Conservation (phyloP, 176 grass and related monocot genomes). For the Saccharum spontaneum region DNA sequence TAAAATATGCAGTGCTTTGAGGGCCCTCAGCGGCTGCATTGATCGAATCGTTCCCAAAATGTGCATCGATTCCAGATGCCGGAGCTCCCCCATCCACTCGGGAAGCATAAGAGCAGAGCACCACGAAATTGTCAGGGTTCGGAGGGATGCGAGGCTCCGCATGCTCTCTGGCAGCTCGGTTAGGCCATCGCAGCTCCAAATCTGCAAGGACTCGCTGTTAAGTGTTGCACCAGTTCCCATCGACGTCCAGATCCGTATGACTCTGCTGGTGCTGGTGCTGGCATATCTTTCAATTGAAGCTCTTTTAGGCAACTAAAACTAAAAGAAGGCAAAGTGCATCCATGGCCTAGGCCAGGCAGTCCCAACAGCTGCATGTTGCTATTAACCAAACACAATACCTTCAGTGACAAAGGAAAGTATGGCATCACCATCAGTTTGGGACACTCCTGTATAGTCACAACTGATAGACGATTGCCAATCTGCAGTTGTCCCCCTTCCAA, state of each 20-base stretch:
- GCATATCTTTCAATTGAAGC: accelerated
- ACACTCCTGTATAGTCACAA: not conserved
- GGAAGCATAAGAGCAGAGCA: not conserved
- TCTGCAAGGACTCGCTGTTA: not conserved
- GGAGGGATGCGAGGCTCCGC: not conserved
- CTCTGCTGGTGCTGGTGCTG: not conserved
- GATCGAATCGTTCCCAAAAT: too few species aligned
- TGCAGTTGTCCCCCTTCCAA: not conserved
- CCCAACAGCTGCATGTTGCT: not conserved
- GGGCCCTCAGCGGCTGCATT: not conserved
- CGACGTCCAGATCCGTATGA: not conserved
- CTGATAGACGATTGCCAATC: not conserved
- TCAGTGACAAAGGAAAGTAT: not conserved
- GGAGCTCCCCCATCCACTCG: not conserved
- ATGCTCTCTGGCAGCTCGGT: too few species aligned
- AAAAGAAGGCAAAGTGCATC: not conserved
- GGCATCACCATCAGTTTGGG: not conserved
- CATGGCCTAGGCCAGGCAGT: too few species aligned
- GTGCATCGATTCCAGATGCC: too few species aligned
- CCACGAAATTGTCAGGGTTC: accelerated
- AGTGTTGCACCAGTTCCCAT: not conserved
- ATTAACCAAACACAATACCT: accelerated
- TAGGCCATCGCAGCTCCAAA: not conserved
- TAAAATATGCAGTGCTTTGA: not conserved
- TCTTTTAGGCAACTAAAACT: not conserved